These are phyloP conservation scores for Conticribra guillardii DNA, from an alignment of 108 stramenopile genomes.

Conservation along the genomic window DNA sequence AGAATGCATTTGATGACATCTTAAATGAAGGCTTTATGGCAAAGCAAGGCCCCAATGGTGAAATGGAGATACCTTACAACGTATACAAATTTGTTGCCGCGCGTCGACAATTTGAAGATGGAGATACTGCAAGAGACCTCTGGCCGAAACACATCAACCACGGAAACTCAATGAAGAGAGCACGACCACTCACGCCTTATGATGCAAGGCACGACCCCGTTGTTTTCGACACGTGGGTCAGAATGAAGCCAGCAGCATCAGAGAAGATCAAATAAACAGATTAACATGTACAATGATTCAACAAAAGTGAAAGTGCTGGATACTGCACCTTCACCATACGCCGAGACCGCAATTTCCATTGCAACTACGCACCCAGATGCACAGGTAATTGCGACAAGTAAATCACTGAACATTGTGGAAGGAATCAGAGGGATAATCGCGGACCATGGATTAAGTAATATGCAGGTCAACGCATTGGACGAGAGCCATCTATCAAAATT, in stretches of 20 bases:
- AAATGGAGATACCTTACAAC: conserved; percentile 43
- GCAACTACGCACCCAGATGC: conserved; percentile 29
- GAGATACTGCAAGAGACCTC: conserved; percentile 17
- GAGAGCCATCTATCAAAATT: conserved; percentile 14
- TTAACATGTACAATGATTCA: conserved; percentile 24
- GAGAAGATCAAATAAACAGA: conserved; percentile 36
- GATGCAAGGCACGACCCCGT: conserved; percentile 38
- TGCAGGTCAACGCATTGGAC: conserved; percentile 23
- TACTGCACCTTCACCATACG: conserved; percentile 30
- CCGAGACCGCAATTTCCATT: conserved; percentile 21
- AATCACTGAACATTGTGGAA: conserved; percentile 28
- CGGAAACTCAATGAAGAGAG: not conserved
- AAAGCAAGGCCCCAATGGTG: conserved; percentile 25
- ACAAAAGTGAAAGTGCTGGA: conserved; percentile 23
- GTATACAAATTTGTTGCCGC: conserved; percentile 38
- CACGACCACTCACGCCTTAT: conserved; percentile 11
- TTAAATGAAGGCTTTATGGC: conserved; percentile 46
- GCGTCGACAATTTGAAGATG: conserved; percentile 35
- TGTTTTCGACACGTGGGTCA: conserved; percentile 36
- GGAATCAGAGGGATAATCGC: conserved; percentile 12
- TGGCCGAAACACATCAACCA: not conserved
- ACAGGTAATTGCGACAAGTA: conserved; percentile 28
- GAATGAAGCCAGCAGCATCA: conserved; percentile 46
- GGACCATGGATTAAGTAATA: conserved; percentile 10
- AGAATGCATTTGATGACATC: conserved; percentile 40